Base-by-base conservation (phyloP, 2,329 filamentous ascomycete species). In the Diaporthe aspalathi region DNA sequence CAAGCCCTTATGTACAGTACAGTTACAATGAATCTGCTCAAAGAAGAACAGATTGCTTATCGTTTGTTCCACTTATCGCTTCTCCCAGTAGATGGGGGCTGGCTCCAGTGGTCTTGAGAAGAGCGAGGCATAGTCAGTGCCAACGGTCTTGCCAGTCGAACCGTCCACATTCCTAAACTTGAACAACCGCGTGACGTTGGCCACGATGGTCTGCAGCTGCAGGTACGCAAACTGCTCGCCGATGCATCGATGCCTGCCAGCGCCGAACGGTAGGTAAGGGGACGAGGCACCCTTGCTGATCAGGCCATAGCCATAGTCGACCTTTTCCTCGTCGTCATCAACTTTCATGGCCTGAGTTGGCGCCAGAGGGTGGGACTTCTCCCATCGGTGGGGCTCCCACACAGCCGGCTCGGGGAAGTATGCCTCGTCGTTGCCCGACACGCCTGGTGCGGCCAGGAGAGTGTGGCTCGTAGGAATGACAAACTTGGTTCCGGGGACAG, bases 201-300 rank as follows among this genome's bases (percentile, higher is more conserved):
- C 94, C 16, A 92, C 85, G 75, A 98, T 97, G 54, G 94, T 94
- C 80, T 95, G 92, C 74, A 98, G 86, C 84, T 98, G 95, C 71
- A 97, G 87, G 80, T 97, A 97, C 76, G 95, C 95, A 81, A 98
- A 98, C 79, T 97, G 94, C 86, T 98, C 95, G 75, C 95, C 95
- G 79, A 98, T 98, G 83, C 95, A 98, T 75, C 95, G 88, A 83
- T 98, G 95, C 76, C 95, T 88, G 52, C 95, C 95, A 38, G 95
- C 95, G 71, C 95, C 95, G 79, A 98, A 98, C 2, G 95, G 95
- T 60, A 98, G 89, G 81, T 98, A 98, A 0, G 95, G 95, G 67
- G 93, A 97, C 72, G 90, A 90, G 17, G 94, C 92, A 70, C 95
- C 95, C 86, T 98, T 97, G 87, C 90, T 95, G 75, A 98, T 93